Evolutionary conservation across 2,329 filamentous ascomycete genomes (phyloP).

Genomic region (Trichoderma atroviride): DNA sequence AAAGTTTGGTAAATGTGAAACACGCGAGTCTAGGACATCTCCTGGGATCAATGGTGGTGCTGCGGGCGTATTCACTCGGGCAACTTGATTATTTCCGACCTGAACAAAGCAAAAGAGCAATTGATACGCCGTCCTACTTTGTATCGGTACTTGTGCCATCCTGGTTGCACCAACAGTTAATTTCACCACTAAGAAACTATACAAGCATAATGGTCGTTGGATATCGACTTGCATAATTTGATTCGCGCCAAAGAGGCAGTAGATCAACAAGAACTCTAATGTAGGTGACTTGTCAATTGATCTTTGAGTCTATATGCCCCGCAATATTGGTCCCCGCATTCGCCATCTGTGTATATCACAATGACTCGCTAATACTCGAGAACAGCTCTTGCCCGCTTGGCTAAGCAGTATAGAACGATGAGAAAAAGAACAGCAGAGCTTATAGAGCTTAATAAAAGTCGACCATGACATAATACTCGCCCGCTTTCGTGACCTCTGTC

Average conservation of each 20-base stretch:
- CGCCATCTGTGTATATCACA: not conserved
- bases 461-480: too few species aligned
- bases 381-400: not conserved
- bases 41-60: not conserved
- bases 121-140: not conserved
- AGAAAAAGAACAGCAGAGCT: too few species aligned
- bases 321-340: not conserved
- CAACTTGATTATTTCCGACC: not conserved
- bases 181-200: not conserved
- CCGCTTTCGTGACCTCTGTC: too few species aligned
- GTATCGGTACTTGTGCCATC: not conserved
- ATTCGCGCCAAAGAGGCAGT: not conserved
- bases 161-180: not conserved
- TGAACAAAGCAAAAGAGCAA: not conserved
- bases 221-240: not conserved
- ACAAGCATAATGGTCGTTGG: not conserved
- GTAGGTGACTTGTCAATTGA: not conserved
- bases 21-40: not conserved
- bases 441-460: too few species aligned
- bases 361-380: not conserved
- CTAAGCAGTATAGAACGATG: conserved; percentile 16
- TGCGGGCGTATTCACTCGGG: not conserved
- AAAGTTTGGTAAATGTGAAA: not conserved
- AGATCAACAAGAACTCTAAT: not conserved
- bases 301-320: not conserved